phyloP scores from a whole-genome alignment of 106 monocot species.

The Hemerocallis citrina region DNA sequence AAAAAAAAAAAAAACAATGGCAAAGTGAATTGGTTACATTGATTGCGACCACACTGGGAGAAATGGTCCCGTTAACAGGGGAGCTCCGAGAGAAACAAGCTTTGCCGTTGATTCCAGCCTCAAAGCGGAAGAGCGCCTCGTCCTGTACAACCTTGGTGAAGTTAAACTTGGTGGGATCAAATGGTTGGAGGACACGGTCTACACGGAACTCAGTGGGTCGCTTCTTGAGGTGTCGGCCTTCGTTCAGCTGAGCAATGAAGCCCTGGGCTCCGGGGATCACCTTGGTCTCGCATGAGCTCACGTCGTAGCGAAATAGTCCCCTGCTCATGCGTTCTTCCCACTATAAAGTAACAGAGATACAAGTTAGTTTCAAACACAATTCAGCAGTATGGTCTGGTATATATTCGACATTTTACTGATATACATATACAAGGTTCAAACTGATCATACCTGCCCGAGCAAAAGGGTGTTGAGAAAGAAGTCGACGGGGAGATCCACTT shows the following conservation, averaged over 20 bases:
- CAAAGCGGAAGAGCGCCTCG: slow-evolving; percentile 65
- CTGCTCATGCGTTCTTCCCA: slow-evolving; percentile 68
- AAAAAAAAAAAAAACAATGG: too few relatives aligned
- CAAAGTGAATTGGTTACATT: slow-evolving; percentile 21
- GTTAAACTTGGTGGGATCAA: slow-evolving; percentile 59
- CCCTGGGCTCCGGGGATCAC: slow-evolving; percentile 49
- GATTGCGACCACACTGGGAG: slow-evolving; percentile 53
- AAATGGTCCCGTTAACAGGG: slow-evolving; percentile 5
- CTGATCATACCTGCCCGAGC: slow-evolving; percentile 46
- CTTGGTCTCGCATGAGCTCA: slow-evolving; percentile 78
- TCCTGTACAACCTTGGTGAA: slow-evolving; percentile 74
- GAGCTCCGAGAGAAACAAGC: slow-evolving; percentile 26
- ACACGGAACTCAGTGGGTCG: slow-evolving; percentile 65
- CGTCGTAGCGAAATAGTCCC: slow-evolving; percentile 81
- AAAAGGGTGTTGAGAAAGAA: slow-evolving; percentile 57
- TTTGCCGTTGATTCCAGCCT: slow-evolving; percentile 16
- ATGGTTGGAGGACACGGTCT: slow-evolving; percentile 53
- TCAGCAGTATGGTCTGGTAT: too few relatives aligned
- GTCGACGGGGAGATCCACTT: slow-evolving; percentile 24
- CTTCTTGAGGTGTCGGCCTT: slow-evolving; percentile 70
- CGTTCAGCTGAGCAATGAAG: slow-evolving; percentile 61
- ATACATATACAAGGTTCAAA: not conserved
- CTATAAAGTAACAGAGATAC: slow-evolving; percentile 14
- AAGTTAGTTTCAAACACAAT: too few relatives aligned
- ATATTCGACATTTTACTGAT: not conserved